Base-by-base conservation (phyloP, 2,329 filamentous ascomycete genomes). In the Aspergillus arachidicola region DNA sequence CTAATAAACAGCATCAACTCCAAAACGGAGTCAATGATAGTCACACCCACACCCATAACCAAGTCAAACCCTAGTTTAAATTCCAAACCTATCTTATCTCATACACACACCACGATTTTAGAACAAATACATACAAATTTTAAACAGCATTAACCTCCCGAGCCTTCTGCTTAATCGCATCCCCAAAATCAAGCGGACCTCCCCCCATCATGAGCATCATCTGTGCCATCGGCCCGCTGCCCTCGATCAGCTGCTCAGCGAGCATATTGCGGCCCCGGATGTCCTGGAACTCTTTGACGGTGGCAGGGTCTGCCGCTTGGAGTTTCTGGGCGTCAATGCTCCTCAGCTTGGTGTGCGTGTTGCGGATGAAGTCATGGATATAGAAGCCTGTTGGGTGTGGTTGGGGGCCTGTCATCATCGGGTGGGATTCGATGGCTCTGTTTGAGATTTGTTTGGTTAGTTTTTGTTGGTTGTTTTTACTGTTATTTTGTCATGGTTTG, bases 351-450 rank as follows among this genome's bases (percentile, higher is more conserved):
- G 62, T 87, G 75, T 91, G 88, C 64, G 91, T 85, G 75, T 91
- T 90, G 59, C 88, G 87, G 59, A 91, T 77, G 72, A 92, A 91
- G 76, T 92, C 86, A 46, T 89, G 76, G 62, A 89, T 81, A 73
- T 90, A 90, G 63, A 74, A 72, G 34, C 73, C 48, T 10, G 76
- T 71, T 28, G 75, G 71, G 61, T 75, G 64, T 12, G 71, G 62
- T 60, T 67, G 16, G 71, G 64, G 34, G 75, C 75, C 67, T 73
- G 72, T 72, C 72, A 76, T 66, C 68, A 59, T 16, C 4, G 75
- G 74, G 62, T 75, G 73, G 43, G 68, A 45, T 65, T 74, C 68
- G 64, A 76, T 73, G 36, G 72, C 64, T 19, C 74, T 76, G 59
- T 62, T 53, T 57, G 43, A 41, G 32, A 12, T 36, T 6, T 28